These are phyloP conservation scores for Venturia asperata DNA, from an alignment of 2,329 filamentous ascomycete species.

Conservation along the genomic window DNA sequence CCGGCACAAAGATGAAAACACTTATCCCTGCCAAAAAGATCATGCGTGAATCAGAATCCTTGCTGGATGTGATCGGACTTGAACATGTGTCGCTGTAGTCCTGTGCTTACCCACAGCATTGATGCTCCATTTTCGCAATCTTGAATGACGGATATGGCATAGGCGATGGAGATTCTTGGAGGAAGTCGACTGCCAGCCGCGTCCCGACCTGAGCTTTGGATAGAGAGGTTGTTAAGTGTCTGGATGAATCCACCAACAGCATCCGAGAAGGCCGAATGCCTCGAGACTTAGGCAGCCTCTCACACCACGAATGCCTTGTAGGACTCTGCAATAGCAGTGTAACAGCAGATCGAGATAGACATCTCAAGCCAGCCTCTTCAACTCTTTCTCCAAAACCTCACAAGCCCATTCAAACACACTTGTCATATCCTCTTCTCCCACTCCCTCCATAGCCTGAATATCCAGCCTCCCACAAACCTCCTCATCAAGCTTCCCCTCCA, in stretches of 20 bases:
- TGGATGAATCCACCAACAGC: neutral
- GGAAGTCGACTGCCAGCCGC: too few relatives aligned
- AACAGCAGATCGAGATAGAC: neutral
- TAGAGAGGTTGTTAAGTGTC: too few relatives aligned
- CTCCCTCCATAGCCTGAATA: slow-evolving; percentile 28
- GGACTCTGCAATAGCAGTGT: too few relatives aligned
- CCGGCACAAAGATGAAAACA: neutral
- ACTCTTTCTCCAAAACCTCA: neutral
- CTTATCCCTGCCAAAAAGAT: too few relatives aligned
- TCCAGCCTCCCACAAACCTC: slow-evolving; percentile 31
- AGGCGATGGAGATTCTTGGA: too few relatives aligned
- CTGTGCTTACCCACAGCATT: neutral
- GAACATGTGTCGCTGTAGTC: neutral
- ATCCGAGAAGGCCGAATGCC: neutral
- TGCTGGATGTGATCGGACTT: neutral
- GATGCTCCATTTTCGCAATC: neutral
- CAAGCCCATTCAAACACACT: slow-evolving; percentile 17
- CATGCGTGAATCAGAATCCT: neutral
- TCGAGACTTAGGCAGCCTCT: neutral
- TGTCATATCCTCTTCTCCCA: slow-evolving; percentile 26
- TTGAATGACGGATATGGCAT: neutral
- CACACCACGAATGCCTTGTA: neutral
- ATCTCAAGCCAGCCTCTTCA: neutral
- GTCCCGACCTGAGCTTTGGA: neutral
- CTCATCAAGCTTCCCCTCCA: slow-evolving; percentile 49